Evolutionary conservation across 352 stramenopile species (phyloP).

Genomic region (Phytophthora citricola): DNA sequence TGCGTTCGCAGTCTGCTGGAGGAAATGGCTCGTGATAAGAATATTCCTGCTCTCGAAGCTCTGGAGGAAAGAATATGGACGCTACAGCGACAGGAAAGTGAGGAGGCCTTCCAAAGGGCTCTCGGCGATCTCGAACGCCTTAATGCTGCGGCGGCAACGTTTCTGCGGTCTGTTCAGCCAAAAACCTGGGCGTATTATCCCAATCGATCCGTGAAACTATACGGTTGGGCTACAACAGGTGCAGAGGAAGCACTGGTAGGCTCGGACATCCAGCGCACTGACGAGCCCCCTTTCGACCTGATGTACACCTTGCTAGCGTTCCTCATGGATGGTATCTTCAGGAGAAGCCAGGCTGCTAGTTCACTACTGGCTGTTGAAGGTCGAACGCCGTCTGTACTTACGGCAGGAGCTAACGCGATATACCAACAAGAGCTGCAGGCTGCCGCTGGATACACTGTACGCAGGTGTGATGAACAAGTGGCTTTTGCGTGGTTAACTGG

Average conservation of each 20-base stretch:
- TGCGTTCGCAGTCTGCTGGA: constrained; percentile 74
- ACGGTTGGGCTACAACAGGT: constrained; percentile 72
- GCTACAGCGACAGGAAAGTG: constrained; percentile 61
- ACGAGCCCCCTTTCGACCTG: constrained; percentile 83
- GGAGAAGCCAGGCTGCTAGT: constrained; percentile 72
- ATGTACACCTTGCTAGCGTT: constrained; percentile 83
- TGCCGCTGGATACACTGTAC: constrained; percentile 64
- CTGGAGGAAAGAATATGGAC: constrained; percentile 73
- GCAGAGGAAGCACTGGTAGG: constrained; percentile 62
- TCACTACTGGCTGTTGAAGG: constrained; percentile 45
- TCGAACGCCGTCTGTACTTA: constrained; percentile 46
- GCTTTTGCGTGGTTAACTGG: constrained; percentile 77
- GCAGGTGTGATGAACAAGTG: constrained; percentile 72
- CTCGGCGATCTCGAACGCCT: constrained; percentile 60
- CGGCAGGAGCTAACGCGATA: constrained; percentile 63
- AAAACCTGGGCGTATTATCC: constrained; percentile 75
- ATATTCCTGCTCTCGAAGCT: constrained; percentile 66
- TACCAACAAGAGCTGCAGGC: constrained; percentile 71
- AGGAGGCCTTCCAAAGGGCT: constrained; percentile 61
- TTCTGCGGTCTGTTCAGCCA: constrained; percentile 65
- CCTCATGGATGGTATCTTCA: constrained; percentile 78
- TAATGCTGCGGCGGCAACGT: constrained; percentile 58
- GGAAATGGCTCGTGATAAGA: constrained; percentile 78
- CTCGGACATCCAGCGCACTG: constrained; percentile 64
- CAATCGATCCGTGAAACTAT: constrained; percentile 68